Evolutionary conservation across 805 yeast species (phyloP), one percentile per base, ranked within the genome.

Genomic region (Barnettozyma sucrosica): DNA sequence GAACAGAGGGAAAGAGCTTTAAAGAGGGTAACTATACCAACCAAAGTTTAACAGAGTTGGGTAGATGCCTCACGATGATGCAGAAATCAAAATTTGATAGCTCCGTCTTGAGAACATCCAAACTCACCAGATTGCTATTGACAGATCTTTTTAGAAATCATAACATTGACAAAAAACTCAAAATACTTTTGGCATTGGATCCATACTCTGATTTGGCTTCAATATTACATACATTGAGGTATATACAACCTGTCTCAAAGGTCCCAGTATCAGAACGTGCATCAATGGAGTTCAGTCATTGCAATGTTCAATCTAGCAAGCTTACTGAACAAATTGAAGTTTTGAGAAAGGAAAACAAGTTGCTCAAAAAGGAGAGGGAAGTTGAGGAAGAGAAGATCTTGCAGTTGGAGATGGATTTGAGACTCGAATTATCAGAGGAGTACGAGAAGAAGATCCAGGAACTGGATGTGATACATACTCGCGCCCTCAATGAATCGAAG

Each of bases 11-110:
- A 5, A 56, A 63, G n/a, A 66, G 71, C 20, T 62, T 74, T 40
- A 66, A 62, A 41, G 81, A 77, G 51, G 75, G 77, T 16, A 69
- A 74, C 43, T 68, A 71, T 44, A 74, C 77, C 18, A 77, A 77
- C 54, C 68, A 68, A 37, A 72, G 79, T 9, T 60, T 76, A 44
- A 70, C 77, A 50, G 74, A 75, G 48, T 60, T 79, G 9, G 80
- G 81, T 7, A 69, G 77, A 46, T 70, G 78, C 41, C 57, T 79
- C 13, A 68, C 70, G 38, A 56, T 70, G 46, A 70, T 74, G 57
- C 63, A 65, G 41, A 61, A 66, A 14, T 61, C 64, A 41, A 67
- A 60, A 48, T 63, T 66, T 51, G 68, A 71, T 51, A 66, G 66
- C 53, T 66, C 78, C 7, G 58, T 67, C n/a, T 55, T 77, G 51